Conservation (phyloP, 257 asterid species). For the Fraxinus pennsylvanica region DNA sequence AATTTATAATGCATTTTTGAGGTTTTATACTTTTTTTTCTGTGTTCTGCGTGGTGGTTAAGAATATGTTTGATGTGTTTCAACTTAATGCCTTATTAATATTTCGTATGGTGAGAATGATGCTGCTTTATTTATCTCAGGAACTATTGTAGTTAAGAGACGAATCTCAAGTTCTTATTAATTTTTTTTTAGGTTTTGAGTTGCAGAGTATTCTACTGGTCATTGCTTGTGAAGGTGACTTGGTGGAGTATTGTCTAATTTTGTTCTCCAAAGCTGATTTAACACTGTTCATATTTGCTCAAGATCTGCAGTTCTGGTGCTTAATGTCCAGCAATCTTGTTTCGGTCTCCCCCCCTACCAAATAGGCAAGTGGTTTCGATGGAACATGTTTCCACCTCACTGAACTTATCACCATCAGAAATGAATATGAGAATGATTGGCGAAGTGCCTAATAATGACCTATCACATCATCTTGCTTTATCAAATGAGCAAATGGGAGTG, state of each 20-base stretch:
- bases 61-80: not conserved
- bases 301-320: slow-evolving; percentile 20
- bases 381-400: slow-evolving; percentile 54
- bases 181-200: not conserved
- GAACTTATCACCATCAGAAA: slow-evolving; percentile 44
- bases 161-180: not conserved
- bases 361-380: slow-evolving; percentile 52
- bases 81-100: not conserved
- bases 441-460: slow-evolving; percentile 37
- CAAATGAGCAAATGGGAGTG: slow-evolving; percentile 38
- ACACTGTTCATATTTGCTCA: slow-evolving; percentile 3
- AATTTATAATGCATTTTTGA: not conserved
- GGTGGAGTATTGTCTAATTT: slow-evolving; percentile 7
- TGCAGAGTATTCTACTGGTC: not conserved
- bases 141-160: not conserved
- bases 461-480: slow-evolving; percentile 33
- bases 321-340: slow-evolving; percentile 53
- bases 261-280: not conserved
- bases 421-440: slow-evolving; percentile 46
- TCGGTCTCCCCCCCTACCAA: slow-evolving; percentile 47
- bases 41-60: not conserved
- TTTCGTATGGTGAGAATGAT: not conserved
- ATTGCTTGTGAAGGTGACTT: slow-evolving; percentile 21
- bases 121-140: not conserved
- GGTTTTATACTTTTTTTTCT: not conserved